Conservation (phyloP, 768 basidiomycete genomes). For the Crepidotus variabilis region DNA sequence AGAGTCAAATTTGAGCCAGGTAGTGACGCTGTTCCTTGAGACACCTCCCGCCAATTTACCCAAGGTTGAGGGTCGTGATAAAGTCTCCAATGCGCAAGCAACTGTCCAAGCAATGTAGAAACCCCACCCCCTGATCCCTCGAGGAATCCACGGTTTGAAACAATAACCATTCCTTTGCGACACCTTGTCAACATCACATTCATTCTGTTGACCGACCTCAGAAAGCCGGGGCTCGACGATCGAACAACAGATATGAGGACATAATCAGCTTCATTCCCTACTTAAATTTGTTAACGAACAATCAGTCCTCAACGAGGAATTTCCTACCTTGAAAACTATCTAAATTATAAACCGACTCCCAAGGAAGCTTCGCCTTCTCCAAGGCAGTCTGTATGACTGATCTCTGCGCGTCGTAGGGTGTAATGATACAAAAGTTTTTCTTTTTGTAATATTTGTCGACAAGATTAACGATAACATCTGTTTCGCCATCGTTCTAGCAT, state of each 20-base stretch:
- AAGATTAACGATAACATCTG: constrained; percentile 35
- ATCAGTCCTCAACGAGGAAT: background rate
- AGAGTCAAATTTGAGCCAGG: constrained; percentile 16
- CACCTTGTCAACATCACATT: constrained; percentile 55
- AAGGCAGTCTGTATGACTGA: constrained; percentile 34
- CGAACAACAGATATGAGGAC: constrained; percentile 51
- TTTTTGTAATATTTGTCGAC: constrained; percentile 36
- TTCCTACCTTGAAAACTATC: constrained; percentile 51
- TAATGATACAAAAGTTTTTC: constrained; percentile 42
- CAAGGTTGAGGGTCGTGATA: constrained; percentile 18
- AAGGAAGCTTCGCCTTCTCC: constrained; percentile 29
- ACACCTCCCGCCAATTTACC: constrained; percentile 28
- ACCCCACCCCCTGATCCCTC: constrained; percentile 17
- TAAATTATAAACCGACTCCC: constrained; percentile 45
- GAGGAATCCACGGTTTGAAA: constrained; percentile 41
- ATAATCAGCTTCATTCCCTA: constrained; percentile 51
- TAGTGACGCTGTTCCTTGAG: constrained; percentile 23
- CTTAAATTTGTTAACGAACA: background rate
- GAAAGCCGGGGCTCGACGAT: constrained; percentile 41
- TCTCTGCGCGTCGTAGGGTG: constrained; percentile 53
- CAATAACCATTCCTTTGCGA: constrained; percentile 41
- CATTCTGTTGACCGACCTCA: constrained; percentile 38
- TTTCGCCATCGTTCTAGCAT: constrained; percentile 39
- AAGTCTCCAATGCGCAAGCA: constrained; percentile 25
- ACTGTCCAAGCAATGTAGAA: constrained; percentile 38